These are phyloP conservation scores for Suillus cothurnatus DNA, from an alignment of 768 basidiomycete genomes.

Conservation along the genomic window DNA sequence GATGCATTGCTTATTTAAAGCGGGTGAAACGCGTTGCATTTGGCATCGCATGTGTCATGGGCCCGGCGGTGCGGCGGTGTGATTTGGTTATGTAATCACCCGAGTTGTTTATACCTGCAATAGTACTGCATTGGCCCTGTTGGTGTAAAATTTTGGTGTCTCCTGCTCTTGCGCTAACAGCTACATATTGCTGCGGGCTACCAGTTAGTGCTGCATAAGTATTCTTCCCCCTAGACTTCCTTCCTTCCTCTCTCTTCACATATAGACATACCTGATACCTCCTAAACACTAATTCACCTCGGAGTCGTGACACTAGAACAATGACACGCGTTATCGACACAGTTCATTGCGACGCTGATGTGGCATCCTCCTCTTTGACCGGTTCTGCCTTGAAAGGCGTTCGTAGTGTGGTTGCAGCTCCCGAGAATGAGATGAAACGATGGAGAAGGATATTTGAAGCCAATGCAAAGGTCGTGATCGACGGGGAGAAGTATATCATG, in stretches of 20 bases:
- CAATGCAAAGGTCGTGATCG: slow-evolving; percentile 70
- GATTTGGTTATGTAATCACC: slow-evolving; percentile 30
- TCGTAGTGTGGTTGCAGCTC: slow-evolving; percentile 66
- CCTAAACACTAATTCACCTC: slow-evolving; percentile 30
- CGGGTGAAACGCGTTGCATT: background rate
- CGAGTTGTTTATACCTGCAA: slow-evolving; percentile 38
- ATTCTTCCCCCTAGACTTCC: slow-evolving; percentile 15
- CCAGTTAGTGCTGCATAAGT: slow-evolving; percentile 21
- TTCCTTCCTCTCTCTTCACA: slow-evolving; percentile 25
- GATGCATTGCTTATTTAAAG: background rate
- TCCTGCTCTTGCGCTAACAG: slow-evolving; percentile 9
- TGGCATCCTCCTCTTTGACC: slow-evolving; percentile 42
- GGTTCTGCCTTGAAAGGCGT: slow-evolving; percentile 64
- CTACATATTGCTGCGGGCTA: slow-evolving; percentile 12
- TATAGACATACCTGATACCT: slow-evolving; percentile 39
- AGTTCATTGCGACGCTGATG: slow-evolving; percentile 54
- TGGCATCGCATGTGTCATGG: slow-evolving; percentile 17
- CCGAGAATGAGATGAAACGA: slow-evolving; percentile 82
- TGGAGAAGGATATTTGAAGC: slow-evolving; percentile 89
- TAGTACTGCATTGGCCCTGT: slow-evolving; percentile 7
- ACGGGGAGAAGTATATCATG: slow-evolving; percentile 78
- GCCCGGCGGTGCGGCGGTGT: slow-evolving; percentile 40
- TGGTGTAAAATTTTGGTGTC: slow-evolving; percentile 11
- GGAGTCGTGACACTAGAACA: slow-evolving; percentile 20
- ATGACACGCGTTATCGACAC: slow-evolving; percentile 51